Evolutionary conservation across 2,329 filamentous ascomycete species (phyloP).

Genomic region (Dothistroma pini): DNA sequence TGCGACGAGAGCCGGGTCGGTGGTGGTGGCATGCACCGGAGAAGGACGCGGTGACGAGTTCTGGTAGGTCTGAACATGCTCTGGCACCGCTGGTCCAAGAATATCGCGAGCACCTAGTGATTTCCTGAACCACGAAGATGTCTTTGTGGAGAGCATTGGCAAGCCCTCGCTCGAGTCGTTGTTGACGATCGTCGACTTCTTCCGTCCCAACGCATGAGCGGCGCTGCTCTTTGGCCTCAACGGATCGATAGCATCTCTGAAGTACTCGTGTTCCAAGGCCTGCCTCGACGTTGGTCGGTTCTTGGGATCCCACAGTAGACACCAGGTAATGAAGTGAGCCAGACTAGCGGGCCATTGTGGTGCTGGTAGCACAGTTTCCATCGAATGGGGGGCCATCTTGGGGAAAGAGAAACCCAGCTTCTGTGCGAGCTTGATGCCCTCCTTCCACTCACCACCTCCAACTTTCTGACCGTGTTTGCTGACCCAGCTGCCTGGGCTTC

Average conservation of each 20-base stretch:
- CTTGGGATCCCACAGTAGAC: slow-evolving; percentile 98
- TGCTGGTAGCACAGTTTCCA: slow-evolving; percentile 86
- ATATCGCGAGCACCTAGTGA: slow-evolving; percentile 82
- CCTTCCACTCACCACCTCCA: slow-evolving; percentile 95
- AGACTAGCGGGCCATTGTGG: slow-evolving; percentile 90
- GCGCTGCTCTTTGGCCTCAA: slow-evolving; percentile 85
- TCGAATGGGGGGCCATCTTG: slow-evolving; percentile 95
- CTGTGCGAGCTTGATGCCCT: slow-evolving; percentile 84
- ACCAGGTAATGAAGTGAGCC: slow-evolving; percentile 95
- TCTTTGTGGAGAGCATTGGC: slow-evolving; percentile 68
- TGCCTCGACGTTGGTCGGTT: slow-evolving; percentile 85
- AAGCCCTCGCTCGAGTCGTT: slow-evolving; percentile 61
- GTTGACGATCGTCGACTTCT: slow-evolving; percentile 76
- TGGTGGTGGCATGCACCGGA: slow-evolving; percentile 43
- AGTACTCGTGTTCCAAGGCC: slow-evolving; percentile 94
- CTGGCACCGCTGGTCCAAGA: slow-evolving; percentile 58
- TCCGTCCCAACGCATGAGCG: slow-evolving; percentile 79
- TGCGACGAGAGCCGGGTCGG: slow-evolving; percentile 39
- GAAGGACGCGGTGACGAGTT: slow-evolving; percentile 42
- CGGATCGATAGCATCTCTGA: slow-evolving; percentile 86
- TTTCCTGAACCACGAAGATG: slow-evolving; percentile 89
- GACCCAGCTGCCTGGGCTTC: slow-evolving; percentile 96
- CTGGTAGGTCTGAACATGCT: slow-evolving; percentile 40
- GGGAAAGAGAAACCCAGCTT: slow-evolving; percentile 99
- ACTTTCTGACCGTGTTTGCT: slow-evolving; percentile 83